A percentile compares a stretch with the other conserved stretches of the same genome.
phyloP scores from a whole-genome alignment of 768 basidiomycete genomes.

The Leccinum olivaceopallidum region DNA sequence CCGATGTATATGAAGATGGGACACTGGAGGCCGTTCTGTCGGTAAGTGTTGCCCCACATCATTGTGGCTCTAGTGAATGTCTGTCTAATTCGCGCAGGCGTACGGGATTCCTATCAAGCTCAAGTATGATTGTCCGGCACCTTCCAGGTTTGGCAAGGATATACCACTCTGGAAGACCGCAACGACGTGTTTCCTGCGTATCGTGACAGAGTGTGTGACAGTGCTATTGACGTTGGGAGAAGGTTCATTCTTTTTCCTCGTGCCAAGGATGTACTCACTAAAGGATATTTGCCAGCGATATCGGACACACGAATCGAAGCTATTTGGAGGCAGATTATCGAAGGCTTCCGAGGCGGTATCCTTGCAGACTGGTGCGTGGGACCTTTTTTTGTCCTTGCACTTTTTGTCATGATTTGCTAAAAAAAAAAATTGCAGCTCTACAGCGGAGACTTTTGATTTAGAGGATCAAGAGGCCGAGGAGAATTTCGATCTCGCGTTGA shows the following conservation, averaged over 20 bases:
- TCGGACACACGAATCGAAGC: slow-evolving; percentile 67
- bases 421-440: slow-evolving; percentile 44
- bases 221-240: slow-evolving; percentile 21
- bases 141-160: slow-evolving; percentile 88
- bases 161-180: slow-evolving; percentile 94
- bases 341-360: slow-evolving; percentile 79
- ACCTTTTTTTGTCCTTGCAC: background rate
- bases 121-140: slow-evolving; percentile 91
- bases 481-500: slow-evolving; percentile 80
- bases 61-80: background rate
- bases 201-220: slow-evolving; percentile 65
- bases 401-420: background rate
- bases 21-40: slow-evolving; percentile 83
- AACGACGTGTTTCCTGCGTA: slow-evolving; percentile 71
- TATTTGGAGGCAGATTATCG: slow-evolving; percentile 83
- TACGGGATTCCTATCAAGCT: slow-evolving; percentile 91
- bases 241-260: slow-evolving; percentile 37
- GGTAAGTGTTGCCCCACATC: slow-evolving; percentile 41
- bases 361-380: slow-evolving; percentile 78
- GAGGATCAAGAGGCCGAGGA: slow-evolving; percentile 77
- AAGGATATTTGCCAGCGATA: slow-evolving; percentile 42
- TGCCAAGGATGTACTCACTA: background rate
- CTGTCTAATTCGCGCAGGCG: slow-evolving; percentile 47
- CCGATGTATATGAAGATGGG: slow-evolving; percentile 73
- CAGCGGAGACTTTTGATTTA: slow-evolving; percentile 54